Evolutionary conservation across 2,329 filamentous ascomycete species (phyloP).

Genomic region (Salinomyces thailandicus): DNA sequence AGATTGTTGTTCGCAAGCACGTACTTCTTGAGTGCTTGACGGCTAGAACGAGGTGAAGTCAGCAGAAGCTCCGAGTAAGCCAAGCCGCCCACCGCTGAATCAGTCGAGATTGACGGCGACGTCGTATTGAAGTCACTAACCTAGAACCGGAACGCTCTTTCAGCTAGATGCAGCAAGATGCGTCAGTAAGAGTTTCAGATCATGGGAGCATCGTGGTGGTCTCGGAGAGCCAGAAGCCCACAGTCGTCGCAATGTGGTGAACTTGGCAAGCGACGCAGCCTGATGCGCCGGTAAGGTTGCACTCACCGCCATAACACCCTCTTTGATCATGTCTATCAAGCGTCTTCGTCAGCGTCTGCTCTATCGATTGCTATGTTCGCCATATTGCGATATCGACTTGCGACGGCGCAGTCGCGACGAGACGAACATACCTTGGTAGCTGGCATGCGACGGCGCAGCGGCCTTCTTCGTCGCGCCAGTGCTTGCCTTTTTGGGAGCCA

Average conservation of each 20-base stretch:
- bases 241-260: constrained; percentile 12
- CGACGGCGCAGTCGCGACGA: background rate
- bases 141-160: constrained; percentile 62
- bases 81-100: constrained; percentile 8
- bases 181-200: constrained; percentile 36
- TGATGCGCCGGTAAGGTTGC: constrained; percentile 40
- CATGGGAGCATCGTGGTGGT: constrained; percentile 1
- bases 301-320: constrained; percentile 61
- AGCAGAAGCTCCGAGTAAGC: constrained; percentile 14
- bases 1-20: constrained; percentile 61
- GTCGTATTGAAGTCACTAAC: constrained; percentile 39
- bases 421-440: constrained; percentile 52
- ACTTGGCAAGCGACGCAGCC: constrained; percentile 9
- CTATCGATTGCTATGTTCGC: constrained; percentile 5
- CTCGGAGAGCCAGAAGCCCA: constrained; percentile 4
- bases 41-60: constrained; percentile 36
- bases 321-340: constrained; percentile 59
- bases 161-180: constrained; percentile 42
- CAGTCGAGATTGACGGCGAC: constrained; percentile 16
- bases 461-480: constrained; percentile 45
- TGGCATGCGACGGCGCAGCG: constrained; percentile 46
- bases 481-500: constrained; percentile 56
- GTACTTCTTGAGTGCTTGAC: constrained; percentile 66
- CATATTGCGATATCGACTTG: background rate
- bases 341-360: constrained; percentile 43